Base-by-base conservation (phyloP, 768 basidiomycete species). In the Austroboletus eburneus region DNA sequence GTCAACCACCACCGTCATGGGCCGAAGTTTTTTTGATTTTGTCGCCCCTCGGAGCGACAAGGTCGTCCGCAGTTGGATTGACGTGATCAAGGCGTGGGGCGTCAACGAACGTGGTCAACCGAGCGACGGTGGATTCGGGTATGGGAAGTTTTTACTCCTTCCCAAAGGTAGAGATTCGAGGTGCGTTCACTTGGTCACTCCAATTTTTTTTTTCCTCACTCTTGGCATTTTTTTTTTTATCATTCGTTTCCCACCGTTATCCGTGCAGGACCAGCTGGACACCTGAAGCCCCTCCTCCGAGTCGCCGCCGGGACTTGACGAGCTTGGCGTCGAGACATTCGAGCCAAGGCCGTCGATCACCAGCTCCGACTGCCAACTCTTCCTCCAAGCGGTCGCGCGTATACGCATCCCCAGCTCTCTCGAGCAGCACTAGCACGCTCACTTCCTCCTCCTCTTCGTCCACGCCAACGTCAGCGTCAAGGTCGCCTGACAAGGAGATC, bases 41-140 rank as follows among this genome's bases (percentile, higher is more conserved):
- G 84, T 91, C 10, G 61, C 73, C 16, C 69, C 65, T 58, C 71
- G 75, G 52, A 85, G 86, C 55, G 87, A 88, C 65, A 67, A 65
- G 10, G 72, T 76, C 41, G 86, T 91, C 20, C 76, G 79, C 21
- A 76, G 72, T 43, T 89, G 86, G 85, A 81, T 91, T 42, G 81
- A 81, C 50, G 77, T 79, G 42, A 79, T 89, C 56, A 91, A 91
- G 61, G 77, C 80, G 2, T 89, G 87, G 83, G 87, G 87, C 16
- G 86, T 90, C 40, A 90, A 90, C 51, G 88, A 90, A 63, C 77
- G 80, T 3, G 88, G 87, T 0, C 84, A 86, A 64, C 87, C 87
- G 20, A 85, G 83, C 59, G 86, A 89, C 54, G 87, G 87, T 27
- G 88, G 88, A 1, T 91, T 91, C 60, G 88, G 86, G 14, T 91